phyloP scores from a whole-genome alignment of 83 land plant genomes.

The Thuja plicata region DNA sequence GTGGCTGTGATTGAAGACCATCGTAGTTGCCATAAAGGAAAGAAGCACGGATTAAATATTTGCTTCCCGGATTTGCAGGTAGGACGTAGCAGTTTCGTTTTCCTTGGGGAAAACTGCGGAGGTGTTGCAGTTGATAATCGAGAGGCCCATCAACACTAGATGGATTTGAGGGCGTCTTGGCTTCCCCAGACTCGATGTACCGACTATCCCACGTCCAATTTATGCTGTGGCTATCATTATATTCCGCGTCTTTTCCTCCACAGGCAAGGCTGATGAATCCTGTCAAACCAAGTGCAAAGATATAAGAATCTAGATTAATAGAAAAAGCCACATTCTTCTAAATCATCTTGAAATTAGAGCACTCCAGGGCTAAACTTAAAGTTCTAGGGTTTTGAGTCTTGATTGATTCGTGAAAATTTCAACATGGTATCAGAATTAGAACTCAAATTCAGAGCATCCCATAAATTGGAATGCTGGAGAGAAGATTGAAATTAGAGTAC shows the following conservation, averaged over 20 bases:
- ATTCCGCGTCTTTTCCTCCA: background rate
- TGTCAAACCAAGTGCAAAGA: background rate
- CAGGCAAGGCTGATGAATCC: constrained; percentile 22
- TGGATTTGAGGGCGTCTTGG: background rate
- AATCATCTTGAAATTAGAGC: no score
- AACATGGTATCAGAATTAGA: no score
- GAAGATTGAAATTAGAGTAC: no score
- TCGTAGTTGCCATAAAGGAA: constrained; percentile 52
- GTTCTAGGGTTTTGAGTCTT: no score
- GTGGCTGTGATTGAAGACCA: constrained; percentile 11
- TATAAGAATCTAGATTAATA: no score
- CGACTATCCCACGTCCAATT: background rate
- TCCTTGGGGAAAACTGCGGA: constrained; percentile 40
- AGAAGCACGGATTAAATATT: constrained; percentile 34
- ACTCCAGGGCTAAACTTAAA: no score
- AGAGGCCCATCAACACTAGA: background rate
- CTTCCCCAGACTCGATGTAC: background rate
- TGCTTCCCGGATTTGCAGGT: background rate
- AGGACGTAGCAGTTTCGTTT: constrained; percentile 36
- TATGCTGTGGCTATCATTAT: background rate
- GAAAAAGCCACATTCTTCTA: no score
- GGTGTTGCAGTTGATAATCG: background rate
- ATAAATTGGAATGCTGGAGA: no score
- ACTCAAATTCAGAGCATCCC: no score
- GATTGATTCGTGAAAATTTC: no score